A percentile compares a stretch with the other conserved stretches of the same genome.
Evolutionary conservation across 306 rosid species (phyloP).

Genomic region (Ochetophila trinervis): DNA sequence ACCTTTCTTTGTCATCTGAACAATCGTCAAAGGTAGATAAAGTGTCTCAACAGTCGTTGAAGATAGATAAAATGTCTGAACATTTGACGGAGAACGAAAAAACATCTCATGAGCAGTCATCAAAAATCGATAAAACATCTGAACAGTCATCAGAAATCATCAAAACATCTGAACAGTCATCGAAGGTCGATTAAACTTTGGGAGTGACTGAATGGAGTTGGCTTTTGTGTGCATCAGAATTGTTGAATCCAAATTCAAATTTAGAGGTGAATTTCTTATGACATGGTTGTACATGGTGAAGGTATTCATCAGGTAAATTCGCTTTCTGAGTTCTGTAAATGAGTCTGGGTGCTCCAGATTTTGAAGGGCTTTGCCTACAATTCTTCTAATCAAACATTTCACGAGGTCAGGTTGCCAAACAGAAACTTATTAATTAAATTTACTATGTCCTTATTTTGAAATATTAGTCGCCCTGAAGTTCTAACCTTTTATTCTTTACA

Average conservation of each 20-base stretch:
- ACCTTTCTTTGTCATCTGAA: slow-evolving; percentile 41
- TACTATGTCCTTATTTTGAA: too few species aligned
- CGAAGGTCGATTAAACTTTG: slow-evolving; percentile 23
- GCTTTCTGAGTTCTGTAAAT: slow-evolving; percentile 20
- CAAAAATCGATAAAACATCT: too few species aligned
- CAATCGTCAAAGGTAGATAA: slow-evolving; percentile 19
- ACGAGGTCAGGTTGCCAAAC: too few species aligned
- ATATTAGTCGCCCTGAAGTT: too few species aligned
- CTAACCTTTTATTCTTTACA: too few species aligned
- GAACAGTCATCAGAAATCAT: too few species aligned
- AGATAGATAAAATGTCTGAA: slow-evolving; percentile 22
- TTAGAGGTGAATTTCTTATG: not conserved
- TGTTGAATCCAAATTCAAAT: not conserved
- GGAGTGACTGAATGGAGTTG: not conserved
- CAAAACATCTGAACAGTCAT: not conserved
- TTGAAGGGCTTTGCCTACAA: slow-evolving; percentile 2
- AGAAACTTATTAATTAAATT: too few species aligned
- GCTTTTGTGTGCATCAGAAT: not conserved
- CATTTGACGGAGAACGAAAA: too few species aligned
- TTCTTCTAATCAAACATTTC: not conserved
- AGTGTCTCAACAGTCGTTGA: not conserved
- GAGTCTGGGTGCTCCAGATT: slow-evolving; percentile 16
- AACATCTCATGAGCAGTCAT: too few species aligned
- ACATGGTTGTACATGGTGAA: slow-evolving; percentile 12
- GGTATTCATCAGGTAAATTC: not conserved